Evolutionary conservation across 164 flowering plant genomes (phyloP).

Genomic region (Chimonanthus salicifolius): DNA sequence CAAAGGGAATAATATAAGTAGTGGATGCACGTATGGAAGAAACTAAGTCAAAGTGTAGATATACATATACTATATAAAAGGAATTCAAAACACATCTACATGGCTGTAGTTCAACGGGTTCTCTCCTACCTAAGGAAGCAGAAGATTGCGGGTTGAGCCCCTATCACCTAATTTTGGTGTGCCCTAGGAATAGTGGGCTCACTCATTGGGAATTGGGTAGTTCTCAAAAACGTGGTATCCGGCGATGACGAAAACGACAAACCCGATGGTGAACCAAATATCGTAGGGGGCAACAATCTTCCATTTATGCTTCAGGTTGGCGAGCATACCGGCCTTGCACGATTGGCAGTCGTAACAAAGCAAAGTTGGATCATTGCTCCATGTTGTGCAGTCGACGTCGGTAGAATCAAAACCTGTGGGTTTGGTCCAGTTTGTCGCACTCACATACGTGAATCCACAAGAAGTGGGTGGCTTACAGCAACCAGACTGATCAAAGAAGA

Average conservation of each 20-base stretch:
- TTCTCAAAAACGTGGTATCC: conserved; percentile 32
- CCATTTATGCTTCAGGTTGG: conserved; percentile 36
- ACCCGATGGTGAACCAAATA: conserved; percentile 15
- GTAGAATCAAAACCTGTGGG: conserved; percentile 16
- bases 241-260: conserved; percentile 29
- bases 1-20: too few relatives aligned
- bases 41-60: too few relatives aligned
- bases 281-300: conserved; percentile 9
- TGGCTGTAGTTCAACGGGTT: too few relatives aligned
- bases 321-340: conserved; percentile 35
- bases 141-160: too few relatives aligned
- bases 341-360: conserved; percentile 48
- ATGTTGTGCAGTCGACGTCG: conserved; percentile 46
- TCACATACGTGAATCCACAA: conserved; percentile 33
- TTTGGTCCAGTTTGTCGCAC: conserved; percentile 39
- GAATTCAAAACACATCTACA: too few relatives aligned
- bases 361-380: conserved; percentile 34
- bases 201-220: too few relatives aligned
- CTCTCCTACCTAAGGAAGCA: too few relatives aligned
- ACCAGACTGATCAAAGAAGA: conserved; percentile 41
- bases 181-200: too few relatives aligned
- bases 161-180: too few relatives aligned
- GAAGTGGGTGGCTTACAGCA: conserved; percentile 72
- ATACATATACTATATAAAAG: too few relatives aligned
- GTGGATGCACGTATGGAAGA: too few relatives aligned